A percentile compares a stretch with the other conserved stretches of the same genome.
These are phyloP conservation scores for Pogostemon cablin DNA, from an alignment of 257 asterid genomes.

Conservation along the genomic window DNA sequence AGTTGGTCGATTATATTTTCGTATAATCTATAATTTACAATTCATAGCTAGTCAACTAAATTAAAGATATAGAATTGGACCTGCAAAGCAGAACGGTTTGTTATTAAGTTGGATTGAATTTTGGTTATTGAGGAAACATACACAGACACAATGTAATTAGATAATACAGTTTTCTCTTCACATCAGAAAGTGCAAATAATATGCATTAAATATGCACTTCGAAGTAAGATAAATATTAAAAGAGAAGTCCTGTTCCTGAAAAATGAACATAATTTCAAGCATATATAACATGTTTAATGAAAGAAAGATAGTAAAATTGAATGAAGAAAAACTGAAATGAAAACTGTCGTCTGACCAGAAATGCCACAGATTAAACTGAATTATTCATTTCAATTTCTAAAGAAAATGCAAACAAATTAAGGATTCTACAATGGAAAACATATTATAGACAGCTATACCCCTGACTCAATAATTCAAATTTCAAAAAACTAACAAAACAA, in stretches of 20 bases:
- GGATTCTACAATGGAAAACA: too few species aligned
- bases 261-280: neutral
- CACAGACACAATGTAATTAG: too few species aligned
- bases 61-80: too few species aligned
- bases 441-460: neutral
- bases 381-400: conserved; percentile 4
- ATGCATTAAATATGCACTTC: neutral
- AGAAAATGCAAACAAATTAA: neutral
- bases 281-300: neutral
- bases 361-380: neutral
- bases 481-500: neutral
- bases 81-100: too few species aligned
- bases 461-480: neutral
- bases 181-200: neutral
- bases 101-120: too few species aligned
- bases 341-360: neutral
- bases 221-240: too few species aligned
- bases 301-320: neutral
- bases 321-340: too few species aligned
- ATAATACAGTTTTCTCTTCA: neutral
- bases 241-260: neutral
- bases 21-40: too few species aligned
- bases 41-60: too few species aligned
- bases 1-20: too few species aligned
- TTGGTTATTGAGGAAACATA: too few species aligned